These are phyloP conservation scores for Mitragyna speciosa DNA, from an alignment of 257 asterid species.

Conservation along the genomic window DNA sequence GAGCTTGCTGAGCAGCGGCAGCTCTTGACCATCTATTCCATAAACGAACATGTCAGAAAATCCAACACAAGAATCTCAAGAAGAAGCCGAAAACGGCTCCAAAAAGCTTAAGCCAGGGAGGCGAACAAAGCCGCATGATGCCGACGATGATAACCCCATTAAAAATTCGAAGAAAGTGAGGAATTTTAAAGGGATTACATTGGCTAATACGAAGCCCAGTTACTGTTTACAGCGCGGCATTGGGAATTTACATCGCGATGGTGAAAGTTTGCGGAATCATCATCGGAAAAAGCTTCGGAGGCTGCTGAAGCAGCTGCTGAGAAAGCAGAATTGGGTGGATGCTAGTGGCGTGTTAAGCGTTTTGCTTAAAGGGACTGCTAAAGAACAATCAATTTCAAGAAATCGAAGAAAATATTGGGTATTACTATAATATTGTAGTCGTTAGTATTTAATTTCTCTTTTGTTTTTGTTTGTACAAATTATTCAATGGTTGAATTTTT, in stretches of 20 bases:
- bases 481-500: too few species aligned
- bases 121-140: slow-evolving; percentile 7
- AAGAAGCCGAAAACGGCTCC: neutral
- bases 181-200: slow-evolving; percentile 30
- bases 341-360: slow-evolving; percentile 75
- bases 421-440: neutral
- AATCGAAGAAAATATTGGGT: slow-evolving; percentile 77
- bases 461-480: too few species aligned
- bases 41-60: neutral
- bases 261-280: slow-evolving; percentile 41
- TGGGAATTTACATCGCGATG: slow-evolving; percentile 34
- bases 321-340: slow-evolving; percentile 63
- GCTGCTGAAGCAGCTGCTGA: slow-evolving; percentile 42
- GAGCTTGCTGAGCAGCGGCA: neutral
- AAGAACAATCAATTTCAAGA: slow-evolving; percentile 39
- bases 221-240: slow-evolving; percentile 51
- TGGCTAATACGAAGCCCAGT: slow-evolving; percentile 52
- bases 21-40: too few species aligned
- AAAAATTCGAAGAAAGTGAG: slow-evolving; percentile 25
- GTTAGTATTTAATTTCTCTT: neutral
- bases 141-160: slow-evolving; percentile 23
- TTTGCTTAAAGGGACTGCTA: slow-evolving; percentile 54
- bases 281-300: slow-evolving; percentile 53
- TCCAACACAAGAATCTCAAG: neutral
- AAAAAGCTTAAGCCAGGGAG: neutral